Conservation (phyloP, 441 rosid genomes). For the Gossypium gossypioides region DNA sequence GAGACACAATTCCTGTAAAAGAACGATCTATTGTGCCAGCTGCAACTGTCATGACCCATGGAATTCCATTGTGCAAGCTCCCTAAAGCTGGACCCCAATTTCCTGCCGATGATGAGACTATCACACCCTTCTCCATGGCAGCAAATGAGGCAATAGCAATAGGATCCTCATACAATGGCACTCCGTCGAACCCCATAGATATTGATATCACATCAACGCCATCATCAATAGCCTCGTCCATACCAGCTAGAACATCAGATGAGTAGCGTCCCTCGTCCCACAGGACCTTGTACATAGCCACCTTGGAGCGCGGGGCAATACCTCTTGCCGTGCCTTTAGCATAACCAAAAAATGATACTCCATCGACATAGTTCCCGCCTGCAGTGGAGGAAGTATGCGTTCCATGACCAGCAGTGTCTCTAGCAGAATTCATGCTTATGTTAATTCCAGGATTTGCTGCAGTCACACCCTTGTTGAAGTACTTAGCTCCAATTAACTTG, state of each 20-base stretch:
- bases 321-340: constrained; percentile 45
- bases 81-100: constrained; percentile 26
- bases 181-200: constrained; percentile 35
- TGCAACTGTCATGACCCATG: constrained; percentile 44
- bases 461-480: constrained; percentile 33
- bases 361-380: constrained; percentile 32
- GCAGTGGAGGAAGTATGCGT: constrained; percentile 40
- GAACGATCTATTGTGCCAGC: constrained; percentile 42
- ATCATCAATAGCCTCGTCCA: constrained; percentile 40
- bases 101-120: constrained; percentile 47
- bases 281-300: constrained; percentile 45
- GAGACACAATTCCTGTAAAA: constrained; percentile 26
- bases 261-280: constrained; percentile 32
- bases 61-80: constrained; percentile 41
- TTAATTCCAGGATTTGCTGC: constrained; percentile 29
- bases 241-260: constrained; percentile 45
- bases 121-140: constrained; percentile 39
- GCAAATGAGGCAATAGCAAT: constrained; percentile 48
- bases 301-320: constrained; percentile 28
- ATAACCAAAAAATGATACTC: constrained; percentile 29
- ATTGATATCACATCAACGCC: constrained; percentile 51
- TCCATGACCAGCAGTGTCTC: constrained; percentile 35
- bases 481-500: constrained; percentile 43
- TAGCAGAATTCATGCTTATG: constrained; percentile 30
- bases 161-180: constrained; percentile 37